Evolutionary conservation across 2,329 filamentous ascomycete genomes (phyloP), one percentile per base, ranked within the genome.

Genomic region (Clonostachys sp.): DNA sequence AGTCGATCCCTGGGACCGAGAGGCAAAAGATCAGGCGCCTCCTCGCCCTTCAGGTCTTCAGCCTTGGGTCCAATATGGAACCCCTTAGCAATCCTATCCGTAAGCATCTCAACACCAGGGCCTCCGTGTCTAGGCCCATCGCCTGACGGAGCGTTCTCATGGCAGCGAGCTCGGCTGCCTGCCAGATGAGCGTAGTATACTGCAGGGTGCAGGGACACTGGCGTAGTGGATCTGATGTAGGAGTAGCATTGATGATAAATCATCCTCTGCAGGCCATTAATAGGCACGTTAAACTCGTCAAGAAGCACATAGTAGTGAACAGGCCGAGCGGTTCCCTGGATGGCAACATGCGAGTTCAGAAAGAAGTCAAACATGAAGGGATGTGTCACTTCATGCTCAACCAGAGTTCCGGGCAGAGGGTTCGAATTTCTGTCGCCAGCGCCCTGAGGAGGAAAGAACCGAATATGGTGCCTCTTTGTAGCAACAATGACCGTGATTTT

Each of bases 181-280:
- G 91, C 91, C 53, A 99, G 69, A 66, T 99, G 94, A 0, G 95
- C 91, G 57, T 99, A 99, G 75, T 99, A 99, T 1, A 97, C 86
- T 0, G 94, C 91, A 0, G 94, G 94, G 54, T 84, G 88, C 0
- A 94, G 68, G 0, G 91, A 96, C 0, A 99, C 91, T 0, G 94
- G 90, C 0, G 92, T 97, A 0, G 91, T 97, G 0, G 91, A 94
- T 14, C 94, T 83, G 47, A 87, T 85, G 60, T 96, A 99, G 48
- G 95, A 90, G 66, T 96, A 99, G 41, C 87, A 95, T 53, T 96
- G 91, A 55, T 96, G 87, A 58, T 97, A 97, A 18, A 97, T 86
- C 80, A 97, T 87, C 48, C 85, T 84, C 59, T 96, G 88, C 1
- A 99, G 73, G 3, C 85, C 77, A 40, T 88, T 83, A 0, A 85